These are phyloP conservation scores for Pichia paraexigua DNA, from an alignment of 805 yeast genomes.

Conservation along the genomic window DNA sequence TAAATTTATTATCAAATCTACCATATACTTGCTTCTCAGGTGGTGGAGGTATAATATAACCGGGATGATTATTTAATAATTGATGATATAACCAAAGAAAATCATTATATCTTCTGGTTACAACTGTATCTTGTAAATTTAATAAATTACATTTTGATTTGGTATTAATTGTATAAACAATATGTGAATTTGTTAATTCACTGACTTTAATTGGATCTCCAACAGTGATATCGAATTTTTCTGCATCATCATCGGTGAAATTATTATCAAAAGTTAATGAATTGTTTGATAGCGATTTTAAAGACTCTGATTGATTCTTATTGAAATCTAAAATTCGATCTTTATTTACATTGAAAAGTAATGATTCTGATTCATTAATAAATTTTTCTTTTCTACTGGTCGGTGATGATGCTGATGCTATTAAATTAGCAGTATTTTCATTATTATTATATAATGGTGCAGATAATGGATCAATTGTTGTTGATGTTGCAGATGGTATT, in stretches of 20 bases:
- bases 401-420: conserved; percentile 27
- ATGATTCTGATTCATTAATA: conserved; percentile 35
- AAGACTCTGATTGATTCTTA: background rate
- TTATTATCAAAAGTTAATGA: background rate
- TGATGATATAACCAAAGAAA: conserved; percentile 93
- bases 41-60: conserved; percentile 89
- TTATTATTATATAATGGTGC: background rate
- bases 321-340: background rate
- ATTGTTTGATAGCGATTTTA: background rate
- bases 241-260: conserved; percentile 14
- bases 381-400: conserved; percentile 18
- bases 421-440: conserved; percentile 2
- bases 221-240: conserved; percentile 55
- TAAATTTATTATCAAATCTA: conserved; percentile 80
- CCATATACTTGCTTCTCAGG: conserved; percentile 93
- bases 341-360: conserved; percentile 39
- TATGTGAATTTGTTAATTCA: conserved; percentile 81
- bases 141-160: conserved; percentile 38
- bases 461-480: conserved; percentile 23
- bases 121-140: conserved; percentile 38
- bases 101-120: conserved; percentile 82
- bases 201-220: conserved; percentile 92
- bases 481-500: background rate
- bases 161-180: conserved; percentile 74
- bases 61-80: conserved; percentile 79